phyloP scores from a whole-genome alignment of 768 basidiomycete genomes.

The Lentinula detonsa region DNA sequence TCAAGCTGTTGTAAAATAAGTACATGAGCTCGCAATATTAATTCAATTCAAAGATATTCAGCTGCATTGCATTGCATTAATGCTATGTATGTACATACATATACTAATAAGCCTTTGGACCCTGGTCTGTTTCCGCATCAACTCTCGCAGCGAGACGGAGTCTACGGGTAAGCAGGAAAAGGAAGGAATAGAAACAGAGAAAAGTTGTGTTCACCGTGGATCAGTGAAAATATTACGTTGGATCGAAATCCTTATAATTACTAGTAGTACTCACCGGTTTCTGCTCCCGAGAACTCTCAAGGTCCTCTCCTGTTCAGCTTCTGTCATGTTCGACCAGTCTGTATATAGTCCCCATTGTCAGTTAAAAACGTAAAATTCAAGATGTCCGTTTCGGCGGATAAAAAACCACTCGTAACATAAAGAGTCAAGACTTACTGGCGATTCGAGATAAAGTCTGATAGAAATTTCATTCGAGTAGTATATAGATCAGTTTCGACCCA shows the following conservation, averaged over 20 bases:
- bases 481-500: not conserved
- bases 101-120: not conserved
- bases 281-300: slow-evolving; percentile 33
- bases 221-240: no score
- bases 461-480: not conserved
- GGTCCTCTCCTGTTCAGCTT: slow-evolving; percentile 37
- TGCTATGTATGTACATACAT: no score
- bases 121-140: not conserved
- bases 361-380: not conserved
- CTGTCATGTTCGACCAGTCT: slow-evolving; percentile 42
- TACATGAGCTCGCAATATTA: no score
- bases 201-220: no score
- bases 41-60: no score
- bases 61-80: no score
- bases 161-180: not conserved
- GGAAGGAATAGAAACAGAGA: not conserved
- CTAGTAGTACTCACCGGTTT: slow-evolving; percentile 22
- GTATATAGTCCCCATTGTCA: slow-evolving; percentile 31
- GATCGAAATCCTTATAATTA: no score
- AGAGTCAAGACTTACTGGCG: not conserved
- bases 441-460: slow-evolving; percentile 4
- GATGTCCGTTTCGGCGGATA: not conserved
- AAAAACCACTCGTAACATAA: no score
- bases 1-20: no score
- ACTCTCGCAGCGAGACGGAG: not conserved